A percentile compares a stretch with the other conserved stretches of the same genome.
These are phyloP conservation scores for Aspergillus neoniger DNA, from an alignment of 2,329 filamentous ascomycete genomes.

Conservation along the genomic window DNA sequence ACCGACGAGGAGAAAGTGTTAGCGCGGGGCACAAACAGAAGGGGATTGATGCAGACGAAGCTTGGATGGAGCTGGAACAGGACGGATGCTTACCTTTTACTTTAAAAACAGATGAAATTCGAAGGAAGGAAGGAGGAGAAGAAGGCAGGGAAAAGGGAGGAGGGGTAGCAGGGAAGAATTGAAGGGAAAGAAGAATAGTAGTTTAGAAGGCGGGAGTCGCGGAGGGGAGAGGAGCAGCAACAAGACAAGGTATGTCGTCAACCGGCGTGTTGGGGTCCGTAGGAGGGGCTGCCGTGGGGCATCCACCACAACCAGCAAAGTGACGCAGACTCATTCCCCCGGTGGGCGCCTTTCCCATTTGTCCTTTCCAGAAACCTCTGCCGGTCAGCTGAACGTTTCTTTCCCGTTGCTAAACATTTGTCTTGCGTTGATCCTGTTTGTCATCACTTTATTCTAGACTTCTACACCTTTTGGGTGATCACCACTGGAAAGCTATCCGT, in stretches of 20 bases:
- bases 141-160: neutral
- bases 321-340: neutral
- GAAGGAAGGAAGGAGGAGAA: neutral
- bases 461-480: neutral
- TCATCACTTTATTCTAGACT: constrained; percentile 2
- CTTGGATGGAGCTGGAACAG: neutral
- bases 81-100: neutral
- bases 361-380: neutral
- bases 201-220: constrained; percentile 10
- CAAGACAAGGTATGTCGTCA: constrained; percentile 24
- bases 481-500: too few relatives aligned
- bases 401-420: neutral
- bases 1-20: neutral
- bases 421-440: neutral
- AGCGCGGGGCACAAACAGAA: neutral
- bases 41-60: neutral
- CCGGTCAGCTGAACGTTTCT: neutral
- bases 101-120: neutral
- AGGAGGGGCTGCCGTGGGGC: constrained; percentile 19
- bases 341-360: neutral
- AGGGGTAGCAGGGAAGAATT: constrained; percentile 4
- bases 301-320: neutral
- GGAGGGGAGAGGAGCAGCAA: constrained; percentile 5
- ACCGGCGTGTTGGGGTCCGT: constrained; percentile 27
- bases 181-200: constrained; percentile 13